A percentile compares a stretch with the other conserved stretches of the same genome.
Conservation (phyloP, 768 basidiomycete species). For the Mrakia blollopis region DNA sequence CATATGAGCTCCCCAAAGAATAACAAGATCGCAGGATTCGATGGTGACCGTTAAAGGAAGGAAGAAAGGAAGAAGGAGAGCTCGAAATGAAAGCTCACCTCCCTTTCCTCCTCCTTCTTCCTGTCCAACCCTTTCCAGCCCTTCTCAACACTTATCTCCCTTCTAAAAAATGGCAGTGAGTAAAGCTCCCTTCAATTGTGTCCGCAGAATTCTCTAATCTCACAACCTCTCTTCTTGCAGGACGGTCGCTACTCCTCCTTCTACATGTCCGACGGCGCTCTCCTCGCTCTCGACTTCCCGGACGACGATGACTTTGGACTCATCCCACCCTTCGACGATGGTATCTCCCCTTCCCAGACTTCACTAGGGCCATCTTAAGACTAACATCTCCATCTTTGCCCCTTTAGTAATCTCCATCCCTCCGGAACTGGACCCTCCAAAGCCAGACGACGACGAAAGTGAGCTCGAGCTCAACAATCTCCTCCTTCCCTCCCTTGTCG, state of each 20-base stretch:
- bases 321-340: conserved; percentile 29
- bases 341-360: background rate
- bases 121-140: too few relatives aligned
- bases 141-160: background rate
- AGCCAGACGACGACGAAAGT: conserved; percentile 32
- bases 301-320: conserved; percentile 23
- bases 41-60: too few relatives aligned
- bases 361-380: background rate
- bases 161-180: background rate
- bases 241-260: conserved; percentile 32
- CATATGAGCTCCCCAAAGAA: too few relatives aligned
- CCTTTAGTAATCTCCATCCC: conserved; percentile 23
- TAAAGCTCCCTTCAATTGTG: background rate
- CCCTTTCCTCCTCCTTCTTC: too few relatives aligned
- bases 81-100: too few relatives aligned
- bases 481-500: background rate
- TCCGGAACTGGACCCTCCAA: conserved; percentile 25
- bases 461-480: background rate
- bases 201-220: background rate
- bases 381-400: background rate
- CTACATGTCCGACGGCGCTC: conserved; percentile 28
- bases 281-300: conserved; percentile 25
- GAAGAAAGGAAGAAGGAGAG: too few relatives aligned
- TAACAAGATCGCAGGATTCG: too few relatives aligned
- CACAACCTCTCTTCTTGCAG: conserved; percentile 44